phyloP scores from a whole-genome alignment of 352 stramenopile genomes.

The Pythium sp. region DNA sequence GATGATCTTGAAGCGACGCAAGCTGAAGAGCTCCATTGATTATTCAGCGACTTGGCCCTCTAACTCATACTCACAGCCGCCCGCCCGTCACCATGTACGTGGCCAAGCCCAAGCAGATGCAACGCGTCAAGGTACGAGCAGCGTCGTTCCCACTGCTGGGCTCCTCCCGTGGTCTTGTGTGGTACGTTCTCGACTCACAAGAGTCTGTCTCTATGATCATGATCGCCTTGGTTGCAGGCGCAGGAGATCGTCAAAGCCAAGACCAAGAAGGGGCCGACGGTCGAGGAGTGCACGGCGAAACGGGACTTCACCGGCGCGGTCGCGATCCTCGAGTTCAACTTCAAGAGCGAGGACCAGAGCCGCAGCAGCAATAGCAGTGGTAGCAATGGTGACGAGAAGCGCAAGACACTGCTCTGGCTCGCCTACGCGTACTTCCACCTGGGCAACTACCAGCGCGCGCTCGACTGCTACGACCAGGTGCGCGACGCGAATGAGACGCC shows the following conservation, averaged over 20 bases:
- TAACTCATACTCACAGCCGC: no score
- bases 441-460: conserved; percentile 91
- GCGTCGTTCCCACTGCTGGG: not conserved
- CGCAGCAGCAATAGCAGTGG: conserved; percentile 16
- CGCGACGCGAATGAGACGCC: conserved; percentile 53
- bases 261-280: conserved; percentile 71
- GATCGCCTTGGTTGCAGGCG: conserved; percentile 18
- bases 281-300: conserved; percentile 74
- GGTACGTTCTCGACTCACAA: not conserved
- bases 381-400: conserved; percentile 44
- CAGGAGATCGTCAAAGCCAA: conserved; percentile 70
- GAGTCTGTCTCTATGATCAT: not conserved
- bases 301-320: conserved; percentile 94
- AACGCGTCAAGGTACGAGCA: conserved; percentile 47
- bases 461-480: conserved; percentile 90
- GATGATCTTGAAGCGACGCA: no score
- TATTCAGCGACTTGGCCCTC: no score
- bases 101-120: conserved; percentile 75
- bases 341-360: conserved; percentile 81
- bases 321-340: conserved; percentile 93
- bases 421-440: conserved; percentile 95
- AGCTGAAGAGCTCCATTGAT: no score
- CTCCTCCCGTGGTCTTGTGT: not conserved
- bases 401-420: conserved; percentile 89
- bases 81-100: conserved; percentile 49